Conservation (phyloP, 1,284 basidiomycete genomes). For the Ustilago xerochloae region DNA sequence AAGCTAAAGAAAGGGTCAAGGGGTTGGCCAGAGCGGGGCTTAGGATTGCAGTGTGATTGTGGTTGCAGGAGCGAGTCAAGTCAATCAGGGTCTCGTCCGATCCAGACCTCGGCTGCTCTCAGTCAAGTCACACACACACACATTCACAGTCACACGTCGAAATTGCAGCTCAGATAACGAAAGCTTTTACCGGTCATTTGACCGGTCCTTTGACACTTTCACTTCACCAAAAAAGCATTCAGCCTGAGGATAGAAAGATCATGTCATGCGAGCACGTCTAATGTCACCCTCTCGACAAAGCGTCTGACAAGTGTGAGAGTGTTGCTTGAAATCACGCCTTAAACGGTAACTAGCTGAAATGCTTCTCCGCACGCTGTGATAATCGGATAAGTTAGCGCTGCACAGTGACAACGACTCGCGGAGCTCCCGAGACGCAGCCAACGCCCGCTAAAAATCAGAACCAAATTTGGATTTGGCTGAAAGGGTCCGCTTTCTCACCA, state of each 20-base stretch:
- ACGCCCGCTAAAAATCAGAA: background rate
- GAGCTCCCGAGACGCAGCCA: conserved; percentile 2
- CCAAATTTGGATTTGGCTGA: background rate
- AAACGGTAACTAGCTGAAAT: background rate
- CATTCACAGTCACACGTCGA: too few relatives aligned
- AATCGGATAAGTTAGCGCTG: background rate
- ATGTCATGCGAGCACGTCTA: background rate
- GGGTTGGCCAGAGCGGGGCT: conserved; percentile 5
- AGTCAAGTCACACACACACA: background rate
- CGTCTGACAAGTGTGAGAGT: background rate
- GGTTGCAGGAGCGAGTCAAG: conserved; percentile 6
- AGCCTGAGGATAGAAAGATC: background rate
- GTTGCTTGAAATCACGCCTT: background rate
- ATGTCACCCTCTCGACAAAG: background rate
- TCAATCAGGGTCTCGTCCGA: conserved; percentile 17
- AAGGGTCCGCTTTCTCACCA: background rate
- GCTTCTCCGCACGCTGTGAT: background rate
- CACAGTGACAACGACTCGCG: conserved; percentile 6
- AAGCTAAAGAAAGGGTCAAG: background rate
- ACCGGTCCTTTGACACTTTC: background rate
- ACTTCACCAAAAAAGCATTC: background rate
- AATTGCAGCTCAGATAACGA: background rate
- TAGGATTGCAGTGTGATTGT: background rate
- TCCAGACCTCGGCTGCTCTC: conserved; percentile 4
- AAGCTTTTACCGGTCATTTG: background rate